Base-by-base conservation (phyloP, 2,329 filamentous ascomycete species). In the Albophoma yamanashiensis region DNA sequence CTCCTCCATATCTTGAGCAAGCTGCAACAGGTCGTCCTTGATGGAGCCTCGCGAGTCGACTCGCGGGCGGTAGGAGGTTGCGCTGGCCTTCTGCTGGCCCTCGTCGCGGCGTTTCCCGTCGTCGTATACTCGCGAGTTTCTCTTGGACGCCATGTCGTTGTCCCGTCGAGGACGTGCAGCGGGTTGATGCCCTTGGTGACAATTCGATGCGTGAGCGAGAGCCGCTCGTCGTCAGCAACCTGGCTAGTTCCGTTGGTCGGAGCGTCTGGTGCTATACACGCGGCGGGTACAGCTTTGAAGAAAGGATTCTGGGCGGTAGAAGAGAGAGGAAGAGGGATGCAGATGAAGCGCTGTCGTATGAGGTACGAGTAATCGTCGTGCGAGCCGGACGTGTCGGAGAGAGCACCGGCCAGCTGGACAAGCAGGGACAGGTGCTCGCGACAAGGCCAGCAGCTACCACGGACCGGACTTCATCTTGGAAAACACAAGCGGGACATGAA, bases 1-100 rank as follows among this genome's bases (percentile, higher is more conserved):
- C 8, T 70, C 69, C 42, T 70, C 69, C 31, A 63, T 34, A 25
- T 71, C 69, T 14, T 62, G 60, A 39, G 57, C 45, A 1, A 39
- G 55, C 40, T 67, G 64, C 38, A 66, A 57, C 56, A 63, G 55
- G 39, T 70, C 71, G 42, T 74, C 70, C 47, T 62, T 67, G 40
- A 64, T 58, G 7, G 69, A 67, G 61, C 66, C 69, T 45, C 67
- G 67, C 2, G 71, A 74, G 53, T 65, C 69, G 36, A 67, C 67
- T 59, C 69, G 65, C 45, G 69, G 69, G 52, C 67, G 64, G 55
- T 67, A 69, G 3, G 70, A 64, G 1, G 67, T 64, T 7, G 63
- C 36, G 25, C 58, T 61, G 14, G 63, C 50, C 45, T 64, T 59
- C 6, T 58, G 55, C 15, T 59, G 53, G 15, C 52, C 59, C 7